Evolutionary conservation across 345 rosid species (phyloP), one percentile per base, ranked within the genome.

Genomic region (Streptanthus diversifolius): DNA sequence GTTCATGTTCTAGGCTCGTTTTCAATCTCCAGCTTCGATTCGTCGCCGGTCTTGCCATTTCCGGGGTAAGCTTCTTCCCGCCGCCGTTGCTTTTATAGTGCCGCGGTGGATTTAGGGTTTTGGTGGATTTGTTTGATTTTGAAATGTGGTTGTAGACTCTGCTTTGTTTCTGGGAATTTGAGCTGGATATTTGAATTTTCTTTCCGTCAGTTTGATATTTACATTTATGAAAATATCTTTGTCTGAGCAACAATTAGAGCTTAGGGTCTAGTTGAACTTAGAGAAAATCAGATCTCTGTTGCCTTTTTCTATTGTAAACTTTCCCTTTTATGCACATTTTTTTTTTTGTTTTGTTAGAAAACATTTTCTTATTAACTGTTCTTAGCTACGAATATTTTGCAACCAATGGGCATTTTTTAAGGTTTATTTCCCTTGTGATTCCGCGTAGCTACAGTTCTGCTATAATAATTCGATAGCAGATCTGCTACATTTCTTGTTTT

Each of bases 21-120:
- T 49, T 80, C 58, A 61, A 40, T 69, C 33, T 37, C 40, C 83
- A 83, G 84, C 87, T 82, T 63, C 82, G 92, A 77, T 85, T 88
- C 51, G 75, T 66, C 39, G 48, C 43, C 25, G 45, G 21, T 52
- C 63, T 83, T 73, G 64, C 79, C 65, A 12, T 83, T 56, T 81
- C 81, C 70, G 77, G 82, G 86, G 98, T 91, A 48, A 83, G 85
- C 70, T 80, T 24, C 54, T 43, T 33, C 17, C 53, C 30, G 37
- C 30, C 27, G 30, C 29, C 29, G n/a, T 24, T 51, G 30, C 5
- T 25, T 51, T 51, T 5, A 8, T 19, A 47, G 13, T 5, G 0
- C 3, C 17, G 3, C 8, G 4, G 9, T 66, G 33, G 45, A 73
- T 63, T 83, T 75, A 58, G 80, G 80, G 75, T 82, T 78, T 63